These are phyloP conservation scores for Termitomyces bulborhizus DNA, from an alignment of 768 basidiomycete genomes.

Conservation along the genomic window DNA sequence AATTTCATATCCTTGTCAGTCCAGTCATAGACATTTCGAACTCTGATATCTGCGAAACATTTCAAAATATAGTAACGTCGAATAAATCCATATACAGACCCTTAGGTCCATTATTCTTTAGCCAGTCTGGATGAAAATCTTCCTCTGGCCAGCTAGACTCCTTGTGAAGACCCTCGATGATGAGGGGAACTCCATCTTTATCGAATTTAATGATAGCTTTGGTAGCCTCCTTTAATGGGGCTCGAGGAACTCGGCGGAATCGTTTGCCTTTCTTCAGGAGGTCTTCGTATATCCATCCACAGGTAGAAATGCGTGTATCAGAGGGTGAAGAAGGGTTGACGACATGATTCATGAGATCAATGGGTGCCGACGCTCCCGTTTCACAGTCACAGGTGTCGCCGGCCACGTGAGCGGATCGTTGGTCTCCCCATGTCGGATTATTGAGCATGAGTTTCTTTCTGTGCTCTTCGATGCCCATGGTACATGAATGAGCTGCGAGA, in stretches of 20 bases:
- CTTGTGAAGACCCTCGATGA: slow-evolving; percentile 58
- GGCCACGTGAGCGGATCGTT: slow-evolving; percentile 12
- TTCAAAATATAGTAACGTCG: background rate
- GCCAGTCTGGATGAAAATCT: slow-evolving; percentile 52
- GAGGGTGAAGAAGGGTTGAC: background rate
- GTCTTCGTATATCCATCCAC: slow-evolving; percentile 43
- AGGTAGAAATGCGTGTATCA: slow-evolving; percentile 1
- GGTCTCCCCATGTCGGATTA: slow-evolving; percentile 15
- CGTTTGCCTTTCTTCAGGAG: slow-evolving; percentile 16
- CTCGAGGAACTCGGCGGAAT: slow-evolving; percentile 28
- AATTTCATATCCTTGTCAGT: slow-evolving; percentile 47
- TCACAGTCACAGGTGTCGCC: background rate
- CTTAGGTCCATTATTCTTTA: slow-evolving; percentile 28
- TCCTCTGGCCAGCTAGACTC: slow-evolving; percentile 47
- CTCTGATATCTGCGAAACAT: slow-evolving; percentile 41
- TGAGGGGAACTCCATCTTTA: slow-evolving; percentile 46
- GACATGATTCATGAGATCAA: slow-evolving; percentile 8
- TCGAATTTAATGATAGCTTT: slow-evolving; percentile 41
- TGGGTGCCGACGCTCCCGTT: background rate
- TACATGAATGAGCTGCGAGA: background rate
- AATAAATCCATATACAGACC: slow-evolving; percentile 14
- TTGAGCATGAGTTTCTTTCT: slow-evolving; percentile 16
- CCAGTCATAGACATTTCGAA: slow-evolving; percentile 58
- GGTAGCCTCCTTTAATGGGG: slow-evolving; percentile 26
- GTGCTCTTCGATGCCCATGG: slow-evolving; percentile 16